Evolutionary conservation across 148 eudicot species (phyloP), one percentile per base, ranked within the genome.

Genomic region (Drosera capensis): DNA sequence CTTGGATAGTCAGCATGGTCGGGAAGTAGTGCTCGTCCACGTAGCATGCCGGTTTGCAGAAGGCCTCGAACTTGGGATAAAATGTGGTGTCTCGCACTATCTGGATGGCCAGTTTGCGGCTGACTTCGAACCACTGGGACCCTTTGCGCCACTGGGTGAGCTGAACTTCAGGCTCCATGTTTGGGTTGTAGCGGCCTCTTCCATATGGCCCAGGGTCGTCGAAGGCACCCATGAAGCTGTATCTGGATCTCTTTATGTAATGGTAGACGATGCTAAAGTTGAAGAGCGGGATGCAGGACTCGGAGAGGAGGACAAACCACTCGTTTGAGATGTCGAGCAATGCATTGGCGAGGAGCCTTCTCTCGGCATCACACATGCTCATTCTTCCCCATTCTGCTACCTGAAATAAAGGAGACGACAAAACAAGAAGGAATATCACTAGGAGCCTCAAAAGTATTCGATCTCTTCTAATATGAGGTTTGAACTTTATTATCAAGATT

Each of bases 1-100:
- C 76, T 46, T 21, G 56, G 48, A 86, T 86, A n/a, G 68, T 73
- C 45, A 86, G 65, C 79, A 86, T 73, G 57, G 96, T 86, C 3
- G 94, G 93, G 39, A 86, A 86, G 51, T 86, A 86, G 49, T 86
- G 96, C 50, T 86, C 96, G 24, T 86, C 96, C 40, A 75, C 94
- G 25, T 82, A 86, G 47, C 94, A 86, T 5, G 54, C 52, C 1
- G 95, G 95, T 48, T 37, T 71, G 40, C 95, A 84, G 35, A 77
- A 84, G 19, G 53, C 70, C 14, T 52, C 51, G 23, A 84, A 84
- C 46, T 84, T 84, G 0, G 79, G 71, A 60, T 84, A 72, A 48
- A 46, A 80, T 22, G 14, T 63, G 24, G 71, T 47, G 56, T 84
- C 95, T 60, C 63, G 69, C 1, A 80, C 73, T 5, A 84, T 48